phyloP scores from a whole-genome alignment of 1,284 basidiomycete species.

The Veloboletus limbatus region DNA sequence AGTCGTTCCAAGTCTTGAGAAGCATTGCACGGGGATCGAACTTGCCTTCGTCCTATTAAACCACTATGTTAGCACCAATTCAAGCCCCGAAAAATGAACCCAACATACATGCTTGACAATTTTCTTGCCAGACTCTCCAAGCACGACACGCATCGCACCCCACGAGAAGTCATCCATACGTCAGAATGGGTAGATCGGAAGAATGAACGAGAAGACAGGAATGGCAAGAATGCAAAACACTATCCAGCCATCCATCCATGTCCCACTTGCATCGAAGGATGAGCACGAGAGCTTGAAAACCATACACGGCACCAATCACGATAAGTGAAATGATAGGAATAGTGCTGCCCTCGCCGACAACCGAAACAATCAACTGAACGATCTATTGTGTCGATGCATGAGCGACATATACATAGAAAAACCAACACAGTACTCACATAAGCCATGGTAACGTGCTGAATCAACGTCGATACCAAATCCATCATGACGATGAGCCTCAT shows the following conservation, averaged over 20 bases:
- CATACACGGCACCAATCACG: conserved; percentile 93
- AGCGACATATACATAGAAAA: conserved; percentile 9
- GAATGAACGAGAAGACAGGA: conserved; percentile 87
- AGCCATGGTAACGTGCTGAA: conserved; percentile 89
- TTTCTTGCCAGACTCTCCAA: conserved; percentile 95
- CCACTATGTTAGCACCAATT: conserved; percentile 15
- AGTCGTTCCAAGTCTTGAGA: conserved; percentile 95
- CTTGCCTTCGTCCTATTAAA: conserved; percentile 85
- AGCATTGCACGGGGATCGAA: conserved; percentile 93
- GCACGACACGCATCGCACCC: conserved; percentile 92
- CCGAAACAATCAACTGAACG: conserved; percentile 81
- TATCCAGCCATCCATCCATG: conserved; percentile 98
- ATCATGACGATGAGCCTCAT: conserved; percentile 99
- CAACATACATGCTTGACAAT: conserved; percentile 84
- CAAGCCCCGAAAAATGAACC: background rate
- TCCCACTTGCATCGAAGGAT: conserved; percentile 89
- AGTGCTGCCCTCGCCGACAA: conserved; percentile 57
- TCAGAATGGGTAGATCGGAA: conserved; percentile 98
- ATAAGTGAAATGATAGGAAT: conserved; percentile 81
- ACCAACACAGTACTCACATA: conserved; percentile 63
- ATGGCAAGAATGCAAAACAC: conserved; percentile 93
- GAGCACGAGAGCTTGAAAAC: conserved; percentile 86
- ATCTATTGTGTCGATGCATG: conserved; percentile 50
- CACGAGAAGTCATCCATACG: conserved; percentile 99
- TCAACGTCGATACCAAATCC: conserved; percentile 84